These are phyloP conservation scores for Cladophialophora chaetospira DNA, from an alignment of 2,329 filamentous ascomycete genomes.

Conservation along the genomic window DNA sequence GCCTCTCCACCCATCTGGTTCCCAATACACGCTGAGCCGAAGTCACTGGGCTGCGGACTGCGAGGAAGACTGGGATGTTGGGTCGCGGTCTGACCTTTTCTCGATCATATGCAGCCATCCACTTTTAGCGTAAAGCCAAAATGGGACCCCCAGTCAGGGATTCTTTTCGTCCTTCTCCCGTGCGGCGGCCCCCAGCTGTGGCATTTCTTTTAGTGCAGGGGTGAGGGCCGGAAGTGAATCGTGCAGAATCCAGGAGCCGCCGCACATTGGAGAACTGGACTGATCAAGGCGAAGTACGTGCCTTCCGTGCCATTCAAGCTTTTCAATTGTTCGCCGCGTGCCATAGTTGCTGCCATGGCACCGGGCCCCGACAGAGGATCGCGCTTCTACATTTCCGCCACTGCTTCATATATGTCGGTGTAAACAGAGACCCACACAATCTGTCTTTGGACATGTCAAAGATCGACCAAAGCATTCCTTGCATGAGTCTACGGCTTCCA, in stretches of 20 bases:
- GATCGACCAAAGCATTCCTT: too few species aligned
- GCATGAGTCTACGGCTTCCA: too few species aligned
- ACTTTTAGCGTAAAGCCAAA: slow-evolving; percentile 6
- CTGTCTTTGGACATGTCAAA: too few species aligned
- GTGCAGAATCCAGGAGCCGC: slow-evolving; percentile 23
- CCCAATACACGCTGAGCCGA: too few species aligned
- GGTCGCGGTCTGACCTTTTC: slow-evolving; percentile 5
- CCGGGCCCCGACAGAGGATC: too few species aligned
- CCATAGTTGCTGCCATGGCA: not conserved
- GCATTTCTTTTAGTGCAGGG: not conserved
- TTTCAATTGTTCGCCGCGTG: slow-evolving; percentile 18
- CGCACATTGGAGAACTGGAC: slow-evolving; percentile 11
- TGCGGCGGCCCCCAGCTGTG: slow-evolving; percentile 15
- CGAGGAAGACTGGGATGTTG: slow-evolving; percentile 3
- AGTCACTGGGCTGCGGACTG: too few species aligned
- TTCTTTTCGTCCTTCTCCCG: not conserved
- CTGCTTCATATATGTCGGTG: too few species aligned
- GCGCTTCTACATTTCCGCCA: too few species aligned
- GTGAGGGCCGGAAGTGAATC: slow-evolving; percentile 14
- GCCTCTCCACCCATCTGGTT: too few species aligned
- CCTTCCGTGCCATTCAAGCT: not conserved
- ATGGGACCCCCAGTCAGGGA: slow-evolving; percentile 1
- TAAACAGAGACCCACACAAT: too few species aligned
- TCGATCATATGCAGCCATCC: slow-evolving; percentile 14
- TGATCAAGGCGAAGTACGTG: slow-evolving; percentile 18